Conservation (phyloP, 1,139 yeast genomes). For the Blastobotrys arbuscula region DNA sequence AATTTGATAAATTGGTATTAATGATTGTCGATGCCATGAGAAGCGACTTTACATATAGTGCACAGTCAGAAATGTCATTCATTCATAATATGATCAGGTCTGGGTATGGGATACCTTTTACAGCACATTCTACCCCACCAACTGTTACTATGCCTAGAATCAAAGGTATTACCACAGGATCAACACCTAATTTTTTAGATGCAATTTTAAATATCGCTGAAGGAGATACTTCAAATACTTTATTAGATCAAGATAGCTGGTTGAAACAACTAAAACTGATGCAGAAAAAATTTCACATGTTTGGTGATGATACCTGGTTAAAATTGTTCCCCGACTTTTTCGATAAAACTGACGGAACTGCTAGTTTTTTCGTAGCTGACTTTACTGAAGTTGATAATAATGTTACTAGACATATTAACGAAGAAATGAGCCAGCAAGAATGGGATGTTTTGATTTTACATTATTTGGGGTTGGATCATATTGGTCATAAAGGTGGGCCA, state of each 20-base stretch:
- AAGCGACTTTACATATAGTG: conserved; percentile 72
- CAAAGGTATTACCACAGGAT: conserved; percentile 92
- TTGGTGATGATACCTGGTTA: conserved; percentile 97
- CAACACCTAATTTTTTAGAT: conserved; percentile 90
- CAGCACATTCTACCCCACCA: conserved; percentile 92
- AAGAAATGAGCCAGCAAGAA: conserved; percentile 41
- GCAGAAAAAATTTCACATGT: conserved; percentile 62
- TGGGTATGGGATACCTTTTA: conserved; percentile 77
- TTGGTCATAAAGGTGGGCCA: conserved; percentile 97
- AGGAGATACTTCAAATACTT: conserved; percentile 72
- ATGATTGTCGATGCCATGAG: conserved; percentile 94
- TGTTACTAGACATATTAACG: conserved; percentile 78
- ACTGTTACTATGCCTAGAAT: conserved; percentile 92
- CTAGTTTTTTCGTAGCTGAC: conserved; percentile 90
- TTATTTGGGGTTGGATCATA: conserved; percentile 91
- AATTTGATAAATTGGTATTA: conserved; percentile 63
- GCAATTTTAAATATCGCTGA: conserved; percentile 94
- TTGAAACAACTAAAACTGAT: conserved; percentile 51
- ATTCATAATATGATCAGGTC: conserved; percentile 59
- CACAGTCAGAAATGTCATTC: conserved; percentile 54
- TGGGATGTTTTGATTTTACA: conserved; percentile 92
- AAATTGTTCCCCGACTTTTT: conserved; percentile 74
- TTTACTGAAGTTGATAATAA: conserved; percentile 90
- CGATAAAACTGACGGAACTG: conserved; percentile 72
- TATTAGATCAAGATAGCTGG: conserved; percentile 84